phyloP scores from a whole-genome alignment of 2,329 filamentous ascomycete genomes.

The Colletotrichum cereale region DNA sequence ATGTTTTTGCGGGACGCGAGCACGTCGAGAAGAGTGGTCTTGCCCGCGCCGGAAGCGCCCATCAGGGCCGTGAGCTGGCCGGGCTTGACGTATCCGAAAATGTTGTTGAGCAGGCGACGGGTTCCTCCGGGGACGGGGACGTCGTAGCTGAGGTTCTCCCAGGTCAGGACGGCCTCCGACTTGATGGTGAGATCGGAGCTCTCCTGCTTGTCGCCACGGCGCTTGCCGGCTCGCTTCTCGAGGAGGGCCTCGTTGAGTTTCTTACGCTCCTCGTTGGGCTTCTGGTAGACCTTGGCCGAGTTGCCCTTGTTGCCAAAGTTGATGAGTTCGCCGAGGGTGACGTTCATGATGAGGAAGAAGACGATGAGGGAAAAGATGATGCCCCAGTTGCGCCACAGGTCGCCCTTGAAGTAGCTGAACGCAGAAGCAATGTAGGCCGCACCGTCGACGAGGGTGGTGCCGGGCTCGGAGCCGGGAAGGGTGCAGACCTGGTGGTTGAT shows the following conservation, averaged over 20 bases:
- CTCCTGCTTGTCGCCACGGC: conserved; percentile 60
- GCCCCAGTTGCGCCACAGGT: conserved; percentile 87
- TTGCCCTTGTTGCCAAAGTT: conserved; percentile 86
- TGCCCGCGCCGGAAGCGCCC: conserved; percentile 88
- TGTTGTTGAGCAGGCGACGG: conserved; percentile 66
- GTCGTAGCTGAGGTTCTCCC: conserved; percentile 86
- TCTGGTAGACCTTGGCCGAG: conserved; percentile 80
- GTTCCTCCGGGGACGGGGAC: conserved; percentile 70
- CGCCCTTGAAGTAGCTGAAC: conserved; percentile 74
- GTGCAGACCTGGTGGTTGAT: conserved; percentile 86
- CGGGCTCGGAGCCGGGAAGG: conserved; percentile 76
- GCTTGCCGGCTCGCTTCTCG: conserved; percentile 69
- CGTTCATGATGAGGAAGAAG: conserved; percentile 81
- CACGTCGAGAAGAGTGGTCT: conserved; percentile 87
- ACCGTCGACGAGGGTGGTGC: conserved; percentile 74
- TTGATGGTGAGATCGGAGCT: conserved; percentile 66
- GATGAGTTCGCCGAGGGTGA: conserved; percentile 82
- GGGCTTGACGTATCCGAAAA: conserved; percentile 79
- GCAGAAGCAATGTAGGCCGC: conserved; percentile 75
- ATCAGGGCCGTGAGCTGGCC: conserved; percentile 84
- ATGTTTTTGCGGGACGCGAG: conserved; percentile 73
- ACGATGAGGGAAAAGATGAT: conserved; percentile 83
- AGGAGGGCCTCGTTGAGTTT: conserved; percentile 73
- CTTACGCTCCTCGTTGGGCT: conserved; percentile 75
- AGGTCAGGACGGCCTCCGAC: conserved; percentile 80